phyloP scores from a whole-genome alignment of 1,139 yeast genomes.

The Wickerhamiella infanticola region DNA sequence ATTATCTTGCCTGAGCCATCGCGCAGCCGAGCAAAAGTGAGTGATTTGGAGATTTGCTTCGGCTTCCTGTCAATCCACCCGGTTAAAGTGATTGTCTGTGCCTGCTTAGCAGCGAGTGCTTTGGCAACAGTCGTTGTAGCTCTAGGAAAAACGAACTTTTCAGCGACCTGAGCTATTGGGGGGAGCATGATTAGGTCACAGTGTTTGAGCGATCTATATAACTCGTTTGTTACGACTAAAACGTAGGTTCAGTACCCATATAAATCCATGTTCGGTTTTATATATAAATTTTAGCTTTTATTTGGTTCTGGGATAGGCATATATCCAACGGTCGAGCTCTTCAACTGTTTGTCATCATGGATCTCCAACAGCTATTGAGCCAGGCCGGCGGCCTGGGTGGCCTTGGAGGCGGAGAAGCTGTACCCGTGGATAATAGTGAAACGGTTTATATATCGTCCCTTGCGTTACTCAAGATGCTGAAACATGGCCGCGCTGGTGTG shows the following conservation, averaged over 20 bases:
- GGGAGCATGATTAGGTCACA: constrained; percentile 1
- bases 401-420: constrained; percentile 37
- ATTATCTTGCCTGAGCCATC: constrained; percentile 53
- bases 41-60: constrained; percentile 38
- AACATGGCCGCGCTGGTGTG: constrained; percentile 97
- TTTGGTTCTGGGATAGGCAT: too few relatives aligned
- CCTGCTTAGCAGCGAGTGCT: neutral
- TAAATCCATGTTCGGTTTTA: too few relatives aligned
- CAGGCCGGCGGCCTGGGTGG: constrained; percentile 13
- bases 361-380: constrained; percentile 13
- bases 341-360: constrained; percentile 7
- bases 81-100: constrained; percentile 26
- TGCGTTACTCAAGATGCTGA: constrained; percentile 89
- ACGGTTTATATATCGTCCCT: constrained; percentile 92
- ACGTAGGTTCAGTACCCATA: too few relatives aligned
- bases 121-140: constrained; percentile 5
- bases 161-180: constrained; percentile 2
- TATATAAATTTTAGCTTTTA: too few relatives aligned
- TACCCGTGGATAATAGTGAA: constrained; percentile 86
- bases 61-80: constrained; percentile 81
- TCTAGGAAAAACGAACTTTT: constrained; percentile 10
- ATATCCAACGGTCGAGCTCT: too few relatives aligned
- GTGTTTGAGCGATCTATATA: too few relatives aligned
- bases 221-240: too few relatives aligned
- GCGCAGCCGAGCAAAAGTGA: constrained; percentile 57